These are phyloP conservation scores for Vigna radiata DNA, from an alignment of 306 rosid genomes.

Conservation along the genomic window DNA sequence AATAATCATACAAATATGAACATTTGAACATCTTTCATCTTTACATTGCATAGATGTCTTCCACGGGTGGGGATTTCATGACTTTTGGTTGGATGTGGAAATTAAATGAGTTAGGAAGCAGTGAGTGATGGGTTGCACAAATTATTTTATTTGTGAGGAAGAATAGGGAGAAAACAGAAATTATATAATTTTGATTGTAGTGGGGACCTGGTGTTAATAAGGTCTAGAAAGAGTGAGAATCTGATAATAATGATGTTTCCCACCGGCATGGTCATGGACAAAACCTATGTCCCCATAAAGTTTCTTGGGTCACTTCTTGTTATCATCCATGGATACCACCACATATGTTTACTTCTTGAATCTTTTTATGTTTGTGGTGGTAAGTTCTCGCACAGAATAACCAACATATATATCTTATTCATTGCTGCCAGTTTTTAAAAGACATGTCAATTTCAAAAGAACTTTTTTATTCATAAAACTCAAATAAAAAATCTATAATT, in stretches of 20 bases:
- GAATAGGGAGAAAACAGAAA: constrained; percentile 6
- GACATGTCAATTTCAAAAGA: not conserved
- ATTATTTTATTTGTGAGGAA: not conserved
- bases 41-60: too few species aligned
- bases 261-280: constrained; percentile 50
- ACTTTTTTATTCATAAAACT: too few species aligned
- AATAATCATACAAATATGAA: not conserved
- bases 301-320: constrained; percentile 34
- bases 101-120: not conserved
- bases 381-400: constrained; percentile 15
- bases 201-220: constrained; percentile 36
- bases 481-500: too few species aligned
- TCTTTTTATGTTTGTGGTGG: constrained; percentile 20
- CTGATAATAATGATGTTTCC: constrained; percentile 51
- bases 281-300: constrained; percentile 49
- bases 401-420: not conserved
- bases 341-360: constrained; percentile 14
- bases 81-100: not conserved
- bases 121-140: not conserved
- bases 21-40: too few species aligned
- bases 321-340: constrained; percentile 47
- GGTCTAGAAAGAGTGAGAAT: constrained; percentile 40
- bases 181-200: not conserved
- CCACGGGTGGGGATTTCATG: too few species aligned
- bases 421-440: constrained; percentile 8